A percentile compares a stretch with the other conserved stretches of the same genome.
These are phyloP conservation scores for Aciculosporium take DNA, from an alignment of 2,329 filamentous ascomycete species.

Conservation along the genomic window DNA sequence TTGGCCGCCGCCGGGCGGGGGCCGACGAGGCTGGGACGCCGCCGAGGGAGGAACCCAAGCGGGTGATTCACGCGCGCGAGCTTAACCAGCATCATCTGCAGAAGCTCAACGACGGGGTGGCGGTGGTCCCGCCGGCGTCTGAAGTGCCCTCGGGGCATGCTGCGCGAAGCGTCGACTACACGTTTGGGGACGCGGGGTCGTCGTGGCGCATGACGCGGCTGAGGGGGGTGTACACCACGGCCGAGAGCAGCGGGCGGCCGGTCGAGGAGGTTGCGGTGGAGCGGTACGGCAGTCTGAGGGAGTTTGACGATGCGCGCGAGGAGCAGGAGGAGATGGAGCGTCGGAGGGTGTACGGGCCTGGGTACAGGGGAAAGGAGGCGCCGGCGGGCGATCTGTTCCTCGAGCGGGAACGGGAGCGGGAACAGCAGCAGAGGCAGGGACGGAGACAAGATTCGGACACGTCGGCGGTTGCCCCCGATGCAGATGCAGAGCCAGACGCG, in stretches of 20 bases:
- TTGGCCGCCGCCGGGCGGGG: slow-evolving; percentile 46
- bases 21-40: slow-evolving; percentile 41
- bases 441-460: neutral
- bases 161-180: slow-evolving; percentile 53
- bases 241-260: slow-evolving; percentile 55
- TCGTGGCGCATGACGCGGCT: slow-evolving; percentile 96
- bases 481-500: slow-evolving; percentile 14
- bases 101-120: slow-evolving; percentile 37
- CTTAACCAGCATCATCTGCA: slow-evolving; percentile 51
- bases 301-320: slow-evolving; percentile 86
- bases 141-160: slow-evolving; percentile 22
- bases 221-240: slow-evolving; percentile 67
- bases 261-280: slow-evolving; percentile 76
- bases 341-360: slow-evolving; percentile 66
- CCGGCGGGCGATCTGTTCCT: slow-evolving; percentile 77
- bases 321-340: slow-evolving; percentile 85
- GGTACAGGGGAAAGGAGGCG: slow-evolving; percentile 72
- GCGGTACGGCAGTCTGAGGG: slow-evolving; percentile 63
- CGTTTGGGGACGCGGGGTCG: slow-evolving; percentile 77
- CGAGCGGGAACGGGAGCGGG: slow-evolving; percentile 52
- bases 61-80: slow-evolving; percentile 66
- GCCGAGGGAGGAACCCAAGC: slow-evolving; percentile 44
- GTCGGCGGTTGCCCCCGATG: slow-evolving; percentile 17
- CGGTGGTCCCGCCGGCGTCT: slow-evolving; percentile 15
- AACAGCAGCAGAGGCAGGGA: neutral